These are phyloP conservation scores for Coemansia sp. DNA, from an alignment of 192 early-diverging fungal genomes.

Conservation along the genomic window DNA sequence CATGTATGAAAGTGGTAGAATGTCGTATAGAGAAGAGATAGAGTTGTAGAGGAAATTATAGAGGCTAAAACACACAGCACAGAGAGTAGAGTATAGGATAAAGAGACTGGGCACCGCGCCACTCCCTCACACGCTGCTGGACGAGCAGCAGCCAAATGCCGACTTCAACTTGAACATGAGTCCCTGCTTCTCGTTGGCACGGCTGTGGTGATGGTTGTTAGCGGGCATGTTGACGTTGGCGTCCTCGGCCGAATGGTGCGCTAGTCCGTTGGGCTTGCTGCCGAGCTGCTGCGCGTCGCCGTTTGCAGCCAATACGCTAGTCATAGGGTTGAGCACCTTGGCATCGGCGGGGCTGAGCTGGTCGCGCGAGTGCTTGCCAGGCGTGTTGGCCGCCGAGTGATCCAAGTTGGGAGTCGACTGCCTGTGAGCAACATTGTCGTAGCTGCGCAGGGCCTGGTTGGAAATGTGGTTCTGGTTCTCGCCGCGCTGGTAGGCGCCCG, in stretches of 20 bases:
- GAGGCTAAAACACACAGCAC: slow-evolving; percentile 7
- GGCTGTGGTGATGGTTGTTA: slow-evolving; percentile 13
- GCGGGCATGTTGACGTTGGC: slow-evolving; percentile 24
- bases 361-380: slow-evolving; percentile 29
- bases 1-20: background rate
- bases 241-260: slow-evolving; percentile 42
- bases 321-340: slow-evolving; percentile 1
- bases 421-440: slow-evolving; percentile 19
- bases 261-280: slow-evolving; percentile 19
- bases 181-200: slow-evolving; percentile 45
- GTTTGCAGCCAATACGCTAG: slow-evolving; percentile 7
- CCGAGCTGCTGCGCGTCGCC: slow-evolving; percentile 19
- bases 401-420: slow-evolving; percentile 30
- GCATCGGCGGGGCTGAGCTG: background rate
- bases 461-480: slow-evolving; percentile 40
- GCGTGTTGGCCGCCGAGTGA: slow-evolving; percentile 38
- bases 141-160: slow-evolving; percentile 48
- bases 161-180: slow-evolving; percentile 54
- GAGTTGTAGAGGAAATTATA: slow-evolving; percentile 6
- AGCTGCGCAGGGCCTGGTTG: slow-evolving; percentile 26
- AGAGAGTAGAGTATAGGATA: slow-evolving; percentile 5
- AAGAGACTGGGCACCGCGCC: background rate
- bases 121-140: slow-evolving; percentile 29
- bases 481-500: slow-evolving; percentile 40
- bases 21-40: background rate